A percentile compares a stretch with the other conserved stretches of the same genome.
phyloP scores from a whole-genome alignment of 441 rosid species.

The Corymbia citriodora region DNA sequence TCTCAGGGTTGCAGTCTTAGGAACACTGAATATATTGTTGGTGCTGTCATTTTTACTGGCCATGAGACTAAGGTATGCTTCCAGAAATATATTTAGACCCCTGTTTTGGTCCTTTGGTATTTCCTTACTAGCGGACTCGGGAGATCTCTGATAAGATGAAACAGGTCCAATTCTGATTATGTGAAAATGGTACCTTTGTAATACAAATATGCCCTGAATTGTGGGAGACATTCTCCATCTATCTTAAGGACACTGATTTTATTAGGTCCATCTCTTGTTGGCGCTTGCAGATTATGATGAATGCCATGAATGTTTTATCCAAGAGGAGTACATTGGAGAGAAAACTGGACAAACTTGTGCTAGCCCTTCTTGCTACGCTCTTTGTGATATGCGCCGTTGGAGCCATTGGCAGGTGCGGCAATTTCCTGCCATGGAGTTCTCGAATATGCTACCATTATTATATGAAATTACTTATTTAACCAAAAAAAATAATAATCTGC shows the following conservation, averaged over 20 bases:
- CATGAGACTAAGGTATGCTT: slow-evolving; percentile 89
- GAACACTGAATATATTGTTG: slow-evolving; percentile 86
- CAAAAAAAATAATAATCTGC: not conserved
- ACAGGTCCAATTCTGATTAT: not conserved
- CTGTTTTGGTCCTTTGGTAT: not conserved
- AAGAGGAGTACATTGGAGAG: slow-evolving; percentile 98
- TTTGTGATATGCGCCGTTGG: slow-evolving; percentile 78
- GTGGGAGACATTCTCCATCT: not conserved
- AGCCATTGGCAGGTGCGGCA: slow-evolving; percentile 74
- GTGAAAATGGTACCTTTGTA: not conserved
- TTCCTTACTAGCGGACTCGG: not conserved
- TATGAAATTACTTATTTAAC: not conserved
- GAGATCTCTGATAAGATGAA: not conserved
- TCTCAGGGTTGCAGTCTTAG: slow-evolving; percentile 99
- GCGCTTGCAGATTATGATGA: slow-evolving; percentile 93
- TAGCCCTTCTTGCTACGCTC: slow-evolving; percentile 75
- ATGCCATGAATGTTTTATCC: slow-evolving; percentile 97
- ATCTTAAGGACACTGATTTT: not conserved
- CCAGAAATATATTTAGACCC: not conserved
- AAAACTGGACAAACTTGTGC: slow-evolving; percentile 97
- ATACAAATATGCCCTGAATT: not conserved
- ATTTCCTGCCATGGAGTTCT: not conserved
- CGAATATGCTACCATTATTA: not conserved
- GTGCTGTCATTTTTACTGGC: slow-evolving; percentile 79
- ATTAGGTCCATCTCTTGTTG: slow-evolving; percentile 1